Evolutionary conservation across 1,139 yeast genomes (phyloP), one percentile per base, ranked within the genome.

Genomic region (Pneumocystis jirovecii): DNA sequence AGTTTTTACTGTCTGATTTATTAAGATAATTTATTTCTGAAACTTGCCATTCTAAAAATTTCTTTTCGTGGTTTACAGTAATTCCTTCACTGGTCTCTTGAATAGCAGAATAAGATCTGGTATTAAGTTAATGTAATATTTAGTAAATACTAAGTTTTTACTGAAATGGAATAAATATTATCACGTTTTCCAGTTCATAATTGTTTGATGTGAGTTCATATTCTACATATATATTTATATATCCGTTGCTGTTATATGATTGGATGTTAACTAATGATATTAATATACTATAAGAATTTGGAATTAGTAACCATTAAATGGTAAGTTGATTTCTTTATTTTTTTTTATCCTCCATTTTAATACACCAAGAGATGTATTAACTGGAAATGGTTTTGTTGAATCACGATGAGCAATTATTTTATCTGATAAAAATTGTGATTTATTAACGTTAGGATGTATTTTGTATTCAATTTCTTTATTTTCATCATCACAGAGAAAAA

Each of bases 371-470:
- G 37, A 42, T 10, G 12, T 40, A 21, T 59, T 63, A 12, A 59
- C 37, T 34, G 63, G 62, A 57, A 63, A 63, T 29, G 64, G 61
- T 21, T 63, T 35, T 35, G 59, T 25, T 19, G 64, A 35, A 25
- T 61, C 63, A 35, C 64, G 63, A 12, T 42, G 63, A 42, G 29
- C 34, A 60, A 60, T 60, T 25, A 61, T 12, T 61, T 61, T 42
- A 44, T 61, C 21, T 2, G 29, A 42, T 44, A 42, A 15, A 44
- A 61, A 61, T 21, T 12, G 34, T 44, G 45, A 19, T 29, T 61
- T 61, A 5, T 61, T n/a, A 25, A 61, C 63, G 50, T 61, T 61
- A 25, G 63, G 63, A 15, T 61, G 63, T 25, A 64, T 61, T 57
- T 61, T 37, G 64, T 37, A 61, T 44, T 61, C 64, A 31, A 60